Evolutionary conservation across 805 yeast genomes (phyloP).

Genomic region (Candida stauntonica): DNA sequence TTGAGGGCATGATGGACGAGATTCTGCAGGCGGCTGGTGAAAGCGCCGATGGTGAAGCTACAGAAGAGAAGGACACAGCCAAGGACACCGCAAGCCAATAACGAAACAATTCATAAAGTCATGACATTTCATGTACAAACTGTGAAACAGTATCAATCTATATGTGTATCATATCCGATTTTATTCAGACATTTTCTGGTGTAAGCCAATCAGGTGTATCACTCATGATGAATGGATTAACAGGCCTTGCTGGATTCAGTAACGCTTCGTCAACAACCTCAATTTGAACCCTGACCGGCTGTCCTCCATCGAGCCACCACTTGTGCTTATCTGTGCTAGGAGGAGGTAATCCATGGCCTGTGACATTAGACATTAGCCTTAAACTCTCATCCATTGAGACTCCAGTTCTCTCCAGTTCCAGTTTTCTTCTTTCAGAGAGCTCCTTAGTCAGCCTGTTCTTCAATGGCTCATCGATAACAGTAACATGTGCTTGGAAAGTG

Average conservation of each 20-base stretch:
- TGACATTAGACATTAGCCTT: conserved; percentile 19
- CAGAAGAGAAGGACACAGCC: background rate
- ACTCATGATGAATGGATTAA: conserved; percentile 66
- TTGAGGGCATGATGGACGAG: conserved; percentile 61
- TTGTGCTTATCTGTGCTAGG: conserved; percentile 79
- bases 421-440: conserved; percentile 45
- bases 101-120: background rate
- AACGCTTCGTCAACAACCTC: conserved; percentile 35
- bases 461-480: conserved; percentile 56
- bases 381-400: conserved; percentile 3
- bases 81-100: background rate
- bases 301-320: conserved; percentile 91
- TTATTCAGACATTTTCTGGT: background rate
- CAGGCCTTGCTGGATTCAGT: conserved; percentile 64
- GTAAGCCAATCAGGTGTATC: conserved; percentile 29
- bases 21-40: conserved; percentile 45
- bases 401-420: conserved; percentile 19
- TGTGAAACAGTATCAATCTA: background rate
- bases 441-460: conserved; percentile 48
- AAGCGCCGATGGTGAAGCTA: conserved; percentile 12
- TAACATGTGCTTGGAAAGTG: conserved; percentile 56
- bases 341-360: conserved; percentile 60
- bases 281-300: conserved; percentile 49
- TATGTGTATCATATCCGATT: background rate
- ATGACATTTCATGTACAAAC: too few species aligned